Evolutionary conservation across 495 filamentous ascomycete genomes (phyloP).

Genomic region (Penicillium manginii): DNA sequence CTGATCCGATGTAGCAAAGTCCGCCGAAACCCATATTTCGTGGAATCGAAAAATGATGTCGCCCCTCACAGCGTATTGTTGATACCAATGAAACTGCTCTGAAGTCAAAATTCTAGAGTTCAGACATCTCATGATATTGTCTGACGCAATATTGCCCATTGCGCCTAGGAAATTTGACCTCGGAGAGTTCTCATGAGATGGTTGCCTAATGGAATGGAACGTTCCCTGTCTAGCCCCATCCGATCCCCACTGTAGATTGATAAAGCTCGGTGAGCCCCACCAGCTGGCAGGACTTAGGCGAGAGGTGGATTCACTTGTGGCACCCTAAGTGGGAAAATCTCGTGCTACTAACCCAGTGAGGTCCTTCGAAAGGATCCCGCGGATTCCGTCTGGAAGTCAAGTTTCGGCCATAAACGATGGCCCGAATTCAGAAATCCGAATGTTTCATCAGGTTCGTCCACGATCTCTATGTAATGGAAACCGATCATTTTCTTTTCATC

Average conservation of each 20-base stretch:
- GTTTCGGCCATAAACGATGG: neutral
- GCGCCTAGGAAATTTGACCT: neutral
- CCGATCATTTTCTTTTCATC: too few relatives aligned
- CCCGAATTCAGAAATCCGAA: neutral
- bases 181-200: neutral
- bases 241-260: conserved; percentile 5
- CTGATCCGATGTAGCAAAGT: conserved; percentile 4
- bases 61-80: too few relatives aligned
- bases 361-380: neutral
- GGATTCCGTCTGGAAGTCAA: neutral
- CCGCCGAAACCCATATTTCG: neutral
- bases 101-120: neutral
- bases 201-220: neutral
- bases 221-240: neutral
- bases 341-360: neutral
- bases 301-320: neutral
- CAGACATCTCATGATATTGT: neutral
- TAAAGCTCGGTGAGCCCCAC: neutral
- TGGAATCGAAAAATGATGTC: too few relatives aligned
- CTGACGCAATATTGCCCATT: too few relatives aligned
- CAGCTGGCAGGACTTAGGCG: neutral
- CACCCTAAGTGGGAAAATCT: neutral
- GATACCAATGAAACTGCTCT: neutral
- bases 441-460: neutral
- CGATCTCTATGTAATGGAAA: neutral